Evolutionary conservation across 495 filamentous ascomycete genomes (phyloP).

Genomic region (Wilcoxina mikolae): DNA sequence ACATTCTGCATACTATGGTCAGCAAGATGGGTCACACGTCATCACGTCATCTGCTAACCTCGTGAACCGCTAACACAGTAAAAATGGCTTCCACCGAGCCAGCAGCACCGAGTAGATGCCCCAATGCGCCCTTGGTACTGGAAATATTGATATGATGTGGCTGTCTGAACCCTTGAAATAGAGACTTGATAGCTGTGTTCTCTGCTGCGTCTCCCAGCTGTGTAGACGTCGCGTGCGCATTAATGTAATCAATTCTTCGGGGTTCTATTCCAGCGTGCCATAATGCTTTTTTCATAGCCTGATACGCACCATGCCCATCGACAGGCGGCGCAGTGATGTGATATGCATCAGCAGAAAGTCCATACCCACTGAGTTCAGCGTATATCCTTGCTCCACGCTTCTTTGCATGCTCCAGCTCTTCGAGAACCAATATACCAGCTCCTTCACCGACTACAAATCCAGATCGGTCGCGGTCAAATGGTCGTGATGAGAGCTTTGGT

Average conservation of each 20-base stretch:
- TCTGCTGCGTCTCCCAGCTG: slow-evolving; percentile 74
- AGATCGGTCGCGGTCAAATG: slow-evolving; percentile 66
- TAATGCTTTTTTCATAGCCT: slow-evolving; percentile 76
- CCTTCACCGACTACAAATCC: slow-evolving; percentile 94
- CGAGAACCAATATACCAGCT: slow-evolving; percentile 70
- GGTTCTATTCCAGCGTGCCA: slow-evolving; percentile 57
- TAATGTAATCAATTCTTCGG: slow-evolving; percentile 69
- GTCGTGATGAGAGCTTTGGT: slow-evolving; percentile 61
- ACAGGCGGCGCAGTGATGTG: slow-evolving; percentile 82
- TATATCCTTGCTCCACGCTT: slow-evolving; percentile 66
- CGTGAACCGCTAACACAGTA: slow-evolving; percentile 56
- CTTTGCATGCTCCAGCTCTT: slow-evolving; percentile 80
- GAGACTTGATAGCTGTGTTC: slow-evolving; percentile 60
- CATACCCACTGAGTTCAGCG: slow-evolving; percentile 80
- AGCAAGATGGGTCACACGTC: background rate
- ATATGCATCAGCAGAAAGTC: slow-evolving; percentile 70
- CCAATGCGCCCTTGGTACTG: slow-evolving; percentile 85
- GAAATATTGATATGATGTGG: slow-evolving; percentile 63
- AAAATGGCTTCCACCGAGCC: slow-evolving; percentile 83
- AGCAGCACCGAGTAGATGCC: slow-evolving; percentile 81
- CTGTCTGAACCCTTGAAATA: slow-evolving; percentile 50
- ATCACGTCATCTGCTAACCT: slow-evolving; percentile 40
- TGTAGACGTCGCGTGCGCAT: slow-evolving; percentile 88
- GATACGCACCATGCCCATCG: slow-evolving; percentile 62
- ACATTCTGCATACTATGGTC: slow-evolving; percentile 40